Base-by-base conservation (phyloP, 192 early-diverging fungal genomes). In the Allomyces javanicus region DNA sequence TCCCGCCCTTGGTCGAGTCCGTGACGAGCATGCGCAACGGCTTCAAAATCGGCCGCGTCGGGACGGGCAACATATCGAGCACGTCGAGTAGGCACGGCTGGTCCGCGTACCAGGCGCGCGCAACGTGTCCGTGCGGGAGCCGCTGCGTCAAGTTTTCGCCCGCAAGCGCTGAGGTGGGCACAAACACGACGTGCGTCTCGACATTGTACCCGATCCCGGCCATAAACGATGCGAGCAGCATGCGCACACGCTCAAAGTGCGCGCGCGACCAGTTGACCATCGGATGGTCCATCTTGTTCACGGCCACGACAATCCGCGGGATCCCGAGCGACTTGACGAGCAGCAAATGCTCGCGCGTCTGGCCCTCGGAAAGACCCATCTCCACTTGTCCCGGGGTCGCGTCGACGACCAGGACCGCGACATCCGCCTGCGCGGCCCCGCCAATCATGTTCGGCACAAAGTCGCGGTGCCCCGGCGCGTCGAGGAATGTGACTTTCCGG, bases 371-470 rank as follows among this genome's bases (percentile, higher is more conserved):
- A 76, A 99, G 96, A 14, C 96, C 96, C 7, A 90, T 78, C 72
- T 99, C 96, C 72, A 99, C 97, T 65, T 87, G 94, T 43, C 94
- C 94, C 0, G 78, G 81, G 0, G 86, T 82, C 4, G 88, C 83
- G 71, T 96, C 94, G 9, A 96, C 87, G 10, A 97, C 96, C 43
- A 99, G 78, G 12, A 97, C 78, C 0, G 93, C 92, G 19, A 87
- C 93, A 82, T 99, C 96, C 0, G 96, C 96, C 77, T 90, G 74
- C 17, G 75, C 74, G 6, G 96, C 90, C 7, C 96, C 96, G 3
- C 87, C 87, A 68, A 99, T 96, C 94, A 99, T 97, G 72, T 95
- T 93, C n/a, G 96, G 94, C 64, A 99, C 87, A 75, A 99, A 99
- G 76, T 99, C 96, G 24, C 89, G 80, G 70, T 99, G 96, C 4